phyloP scores from a whole-genome alignment of 208 protist genomes.

The Wallacemonas collosoma region DNA sequence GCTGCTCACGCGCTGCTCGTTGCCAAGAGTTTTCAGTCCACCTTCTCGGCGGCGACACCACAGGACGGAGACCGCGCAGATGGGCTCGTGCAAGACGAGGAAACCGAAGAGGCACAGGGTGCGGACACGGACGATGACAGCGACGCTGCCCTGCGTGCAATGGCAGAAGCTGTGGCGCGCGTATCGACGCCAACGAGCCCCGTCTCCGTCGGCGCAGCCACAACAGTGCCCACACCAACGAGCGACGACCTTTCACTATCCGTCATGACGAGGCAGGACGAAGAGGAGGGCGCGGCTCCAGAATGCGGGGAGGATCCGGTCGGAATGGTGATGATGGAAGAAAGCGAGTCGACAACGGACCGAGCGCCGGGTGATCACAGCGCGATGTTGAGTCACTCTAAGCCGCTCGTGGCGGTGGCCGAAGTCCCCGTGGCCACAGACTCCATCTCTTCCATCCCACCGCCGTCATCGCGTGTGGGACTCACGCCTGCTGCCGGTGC shows the following conservation, averaged over 20 bases:
- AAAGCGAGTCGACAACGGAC: too few species aligned
- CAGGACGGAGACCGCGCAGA: neutral
- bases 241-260: neutral
- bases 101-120: neutral
- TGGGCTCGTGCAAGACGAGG: neutral
- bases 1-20: constrained; percentile 22
- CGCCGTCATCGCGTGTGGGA: neutral
- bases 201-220: neutral
- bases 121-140: neutral
- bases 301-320: too few species aligned
- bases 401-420: too few species aligned
- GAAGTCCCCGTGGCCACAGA: too few species aligned
- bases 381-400: too few species aligned
- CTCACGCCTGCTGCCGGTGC: neutral
- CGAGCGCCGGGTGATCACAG: too few species aligned
- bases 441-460: neutral
- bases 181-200: neutral
- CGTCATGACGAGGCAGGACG: neutral
- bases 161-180: neutral
- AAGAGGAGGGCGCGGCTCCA: neutral
- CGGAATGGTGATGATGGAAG: too few species aligned
- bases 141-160: neutral
- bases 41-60: neutral
- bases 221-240: neutral
- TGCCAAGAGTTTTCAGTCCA: neutral